phyloP scores from a whole-genome alignment of 2,329 filamentous ascomycete species.

The Magnaporthales sp. region DNA sequence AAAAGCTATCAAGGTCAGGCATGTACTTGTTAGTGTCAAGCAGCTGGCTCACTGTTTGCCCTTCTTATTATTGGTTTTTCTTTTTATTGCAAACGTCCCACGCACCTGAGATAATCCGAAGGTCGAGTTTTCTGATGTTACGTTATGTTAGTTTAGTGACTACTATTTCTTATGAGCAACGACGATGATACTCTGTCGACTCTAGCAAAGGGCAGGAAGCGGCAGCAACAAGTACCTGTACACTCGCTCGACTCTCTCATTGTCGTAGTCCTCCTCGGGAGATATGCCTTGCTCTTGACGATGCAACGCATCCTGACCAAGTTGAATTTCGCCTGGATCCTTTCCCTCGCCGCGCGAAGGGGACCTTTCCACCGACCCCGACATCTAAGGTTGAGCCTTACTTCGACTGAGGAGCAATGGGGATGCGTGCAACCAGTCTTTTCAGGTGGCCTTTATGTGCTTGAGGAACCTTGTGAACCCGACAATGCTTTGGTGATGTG shows the following conservation, averaged over 20 bases:
- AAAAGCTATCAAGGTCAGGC: constrained; percentile 47
- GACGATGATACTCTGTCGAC: neutral
- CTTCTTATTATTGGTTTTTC: neutral
- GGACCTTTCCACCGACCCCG: neutral
- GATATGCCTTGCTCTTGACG: constrained; percentile 10
- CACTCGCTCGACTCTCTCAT: constrained; percentile 43
- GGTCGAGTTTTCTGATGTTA: constrained; percentile 39
- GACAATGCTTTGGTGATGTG: neutral
- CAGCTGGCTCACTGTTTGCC: neutral
- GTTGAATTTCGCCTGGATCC: neutral
- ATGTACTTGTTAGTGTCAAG: constrained; percentile 1
- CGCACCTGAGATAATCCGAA: constrained; percentile 50
- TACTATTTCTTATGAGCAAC: neutral
- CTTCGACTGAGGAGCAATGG: constrained; percentile 42
- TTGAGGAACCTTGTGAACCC: neutral
- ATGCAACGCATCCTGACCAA: neutral
- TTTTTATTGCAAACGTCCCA: neutral
- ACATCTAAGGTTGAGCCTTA: constrained; percentile 29
- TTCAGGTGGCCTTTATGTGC: constrained; percentile 18
- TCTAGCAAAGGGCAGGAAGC: neutral
- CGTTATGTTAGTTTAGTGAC: constrained; percentile 2
- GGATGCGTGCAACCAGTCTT: constrained; percentile 39
- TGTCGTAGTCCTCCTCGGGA: constrained; percentile 32
- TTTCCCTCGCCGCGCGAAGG: neutral
- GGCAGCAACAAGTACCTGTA: constrained; percentile 29